These are phyloP conservation scores for Dalechampia spathulata DNA, from an alignment of 441 rosid species.

Conservation along the genomic window DNA sequence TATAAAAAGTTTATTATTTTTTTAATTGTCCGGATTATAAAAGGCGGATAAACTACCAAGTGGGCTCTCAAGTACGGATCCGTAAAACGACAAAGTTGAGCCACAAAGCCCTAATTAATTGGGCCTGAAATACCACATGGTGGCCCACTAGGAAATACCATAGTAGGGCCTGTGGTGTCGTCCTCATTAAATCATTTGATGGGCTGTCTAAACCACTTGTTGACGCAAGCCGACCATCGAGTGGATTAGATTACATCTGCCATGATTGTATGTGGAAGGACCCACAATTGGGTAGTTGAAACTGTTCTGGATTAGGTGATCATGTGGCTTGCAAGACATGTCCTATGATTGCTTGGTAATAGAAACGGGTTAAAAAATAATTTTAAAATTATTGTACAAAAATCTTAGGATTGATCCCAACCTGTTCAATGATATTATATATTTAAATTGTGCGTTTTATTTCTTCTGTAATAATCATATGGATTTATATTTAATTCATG, in stretches of 20 bases:
- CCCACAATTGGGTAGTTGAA: constrained; percentile 2
- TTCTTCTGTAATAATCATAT: too few species aligned
- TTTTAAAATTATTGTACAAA: too few species aligned
- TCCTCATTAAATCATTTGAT: neutral
- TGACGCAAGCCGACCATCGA: neutral
- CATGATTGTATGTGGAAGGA: constrained; percentile 1
- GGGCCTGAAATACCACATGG: neutral
- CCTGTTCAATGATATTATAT: too few species aligned
- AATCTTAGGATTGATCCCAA: too few species aligned
- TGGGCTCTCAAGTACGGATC: constrained; percentile 16
- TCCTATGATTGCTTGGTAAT: neutral
- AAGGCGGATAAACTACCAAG: constrained; percentile 3
- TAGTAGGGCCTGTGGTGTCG: neutral
- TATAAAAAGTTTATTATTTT: too few species aligned
- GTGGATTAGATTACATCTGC: neutral
- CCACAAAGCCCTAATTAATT: neutral
- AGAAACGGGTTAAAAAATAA: too few species aligned
- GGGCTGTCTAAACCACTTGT: neutral
- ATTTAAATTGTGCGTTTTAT: too few species aligned
- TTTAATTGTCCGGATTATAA: too few species aligned
- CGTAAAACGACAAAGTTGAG: constrained; percentile 14
- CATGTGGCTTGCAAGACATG: neutral
- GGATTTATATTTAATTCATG: too few species aligned
- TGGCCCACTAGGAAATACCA: neutral
- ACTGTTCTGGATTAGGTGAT: neutral